These are phyloP conservation scores for Mortierella sp. DNA, from an alignment of 371 early-diverging fungal genomes.

Conservation along the genomic window DNA sequence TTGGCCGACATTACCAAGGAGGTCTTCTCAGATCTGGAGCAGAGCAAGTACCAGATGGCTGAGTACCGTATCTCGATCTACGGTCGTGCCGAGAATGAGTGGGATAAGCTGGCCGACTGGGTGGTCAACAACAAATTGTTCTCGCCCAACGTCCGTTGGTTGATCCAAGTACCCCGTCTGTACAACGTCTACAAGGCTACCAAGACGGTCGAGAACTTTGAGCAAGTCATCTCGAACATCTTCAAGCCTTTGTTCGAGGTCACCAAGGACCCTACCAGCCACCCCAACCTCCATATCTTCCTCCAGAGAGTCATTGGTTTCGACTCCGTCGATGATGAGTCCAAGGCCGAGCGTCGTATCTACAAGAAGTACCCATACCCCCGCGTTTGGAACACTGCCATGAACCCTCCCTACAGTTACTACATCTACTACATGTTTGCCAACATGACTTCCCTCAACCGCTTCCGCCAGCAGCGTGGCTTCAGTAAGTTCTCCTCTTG, in stretches of 20 bases:
- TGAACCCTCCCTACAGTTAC: slow-evolving; percentile 98
- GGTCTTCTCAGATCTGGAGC: slow-evolving; percentile 94
- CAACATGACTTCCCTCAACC: slow-evolving; percentile 91
- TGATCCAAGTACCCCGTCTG: slow-evolving; percentile 97
- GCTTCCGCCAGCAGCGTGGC: slow-evolving; percentile 82
- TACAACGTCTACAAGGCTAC: slow-evolving; percentile 92
- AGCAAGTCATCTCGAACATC: slow-evolving; percentile 86
- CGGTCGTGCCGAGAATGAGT: slow-evolving; percentile 86
- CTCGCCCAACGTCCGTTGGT: slow-evolving; percentile 96
- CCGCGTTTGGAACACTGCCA: slow-evolving; percentile 79
- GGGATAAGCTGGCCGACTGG: slow-evolving; percentile 97
- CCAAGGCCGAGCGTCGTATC: slow-evolving; percentile 88
- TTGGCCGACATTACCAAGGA: slow-evolving; percentile 97
- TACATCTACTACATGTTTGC: slow-evolving; percentile 97
- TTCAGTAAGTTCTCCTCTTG: slow-evolving; percentile 75
- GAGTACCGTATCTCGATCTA: slow-evolving; percentile 96
- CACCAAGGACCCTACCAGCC: slow-evolving; percentile 83
- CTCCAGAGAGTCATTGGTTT: slow-evolving; percentile 97
- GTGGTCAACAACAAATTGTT: slow-evolving; percentile 93
- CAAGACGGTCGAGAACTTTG: slow-evolving; percentile 81
- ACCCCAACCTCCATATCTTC: slow-evolving; percentile 95
- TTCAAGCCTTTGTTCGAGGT: slow-evolving; percentile 97
- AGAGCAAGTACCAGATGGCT: slow-evolving; percentile 96
- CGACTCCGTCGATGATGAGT: slow-evolving; percentile 99
- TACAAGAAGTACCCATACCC: slow-evolving; percentile 93